Conservation (phyloP, 768 basidiomycete species). For the Galerina sulciceps region DNA sequence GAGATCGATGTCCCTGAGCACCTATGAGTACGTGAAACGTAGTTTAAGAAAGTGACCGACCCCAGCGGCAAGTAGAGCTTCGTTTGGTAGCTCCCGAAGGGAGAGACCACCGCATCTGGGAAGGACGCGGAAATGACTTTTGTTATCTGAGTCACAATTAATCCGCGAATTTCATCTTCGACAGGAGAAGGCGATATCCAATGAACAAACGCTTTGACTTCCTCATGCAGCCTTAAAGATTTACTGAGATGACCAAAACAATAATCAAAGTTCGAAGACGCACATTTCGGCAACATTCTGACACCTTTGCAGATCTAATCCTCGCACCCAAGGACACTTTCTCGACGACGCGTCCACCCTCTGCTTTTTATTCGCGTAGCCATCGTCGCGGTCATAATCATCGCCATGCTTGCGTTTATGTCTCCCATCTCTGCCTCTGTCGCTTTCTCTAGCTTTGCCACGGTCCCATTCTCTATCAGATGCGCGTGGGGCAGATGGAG, state of each 20-base stretch:
- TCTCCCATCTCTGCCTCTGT: conserved; percentile 4
- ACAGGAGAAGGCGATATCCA: conserved; percentile 87
- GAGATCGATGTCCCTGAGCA: conserved; percentile 87
- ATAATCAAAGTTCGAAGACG: conserved; percentile 31
- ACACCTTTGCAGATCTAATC: conserved; percentile 75
- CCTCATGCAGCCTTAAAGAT: conserved; percentile 73
- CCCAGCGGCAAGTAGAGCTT: conserved; percentile 92
- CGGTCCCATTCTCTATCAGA: too few relatives aligned
- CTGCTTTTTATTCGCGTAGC: conserved; percentile 56
- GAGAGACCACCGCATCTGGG: conserved; percentile 78
- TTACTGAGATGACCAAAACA: conserved; percentile 4
- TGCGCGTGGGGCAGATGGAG: too few relatives aligned
- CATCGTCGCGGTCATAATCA: conserved; percentile 37
- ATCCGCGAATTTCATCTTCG: conserved; percentile 85
- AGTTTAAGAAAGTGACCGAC: conserved; percentile 48
- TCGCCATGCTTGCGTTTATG: conserved; percentile 52
- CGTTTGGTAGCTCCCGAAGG: conserved; percentile 94
- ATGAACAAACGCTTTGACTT: conserved; percentile 82
- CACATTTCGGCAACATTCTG: conserved; percentile 85
- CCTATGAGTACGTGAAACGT: conserved; percentile 18
- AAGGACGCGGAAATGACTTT: conserved; percentile 66
- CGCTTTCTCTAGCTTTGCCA: too few relatives aligned
- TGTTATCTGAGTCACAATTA: conserved; percentile 72
- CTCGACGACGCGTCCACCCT: conserved; percentile 54
- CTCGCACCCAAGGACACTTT: conserved; percentile 71